phyloP scores from a whole-genome alignment of 2,329 filamentous ascomycete species.

The Thelonectria blattea region DNA sequence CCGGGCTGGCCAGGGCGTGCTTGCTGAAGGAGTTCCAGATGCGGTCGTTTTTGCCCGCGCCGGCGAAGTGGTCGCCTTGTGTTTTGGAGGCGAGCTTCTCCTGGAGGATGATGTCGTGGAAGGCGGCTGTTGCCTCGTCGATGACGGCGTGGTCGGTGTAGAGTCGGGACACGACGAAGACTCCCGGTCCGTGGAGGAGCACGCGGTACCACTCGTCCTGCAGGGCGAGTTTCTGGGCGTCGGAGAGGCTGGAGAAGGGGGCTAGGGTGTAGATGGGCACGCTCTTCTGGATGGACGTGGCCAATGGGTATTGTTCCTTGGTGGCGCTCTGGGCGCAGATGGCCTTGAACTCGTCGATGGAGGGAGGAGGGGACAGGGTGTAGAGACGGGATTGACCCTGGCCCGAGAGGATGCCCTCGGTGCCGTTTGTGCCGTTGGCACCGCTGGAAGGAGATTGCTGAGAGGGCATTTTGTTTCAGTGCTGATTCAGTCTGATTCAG shows the following conservation, averaged over 20 bases:
- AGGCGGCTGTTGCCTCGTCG: slow-evolving; percentile 54
- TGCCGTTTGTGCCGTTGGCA: not conserved
- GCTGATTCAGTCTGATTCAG: too few relatives aligned
- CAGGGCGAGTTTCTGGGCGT: slow-evolving; percentile 43
- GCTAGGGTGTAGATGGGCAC: slow-evolving; percentile 62
- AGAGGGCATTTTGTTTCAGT: slow-evolving; percentile 17
- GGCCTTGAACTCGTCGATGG: slow-evolving; percentile 50
- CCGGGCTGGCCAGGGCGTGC: slow-evolving; percentile 58
- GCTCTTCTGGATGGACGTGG: slow-evolving; percentile 52
- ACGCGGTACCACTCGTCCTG: slow-evolving; percentile 68
- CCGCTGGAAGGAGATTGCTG: not conserved
- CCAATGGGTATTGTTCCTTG: slow-evolving; percentile 53
- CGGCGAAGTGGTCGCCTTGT: slow-evolving; percentile 67
- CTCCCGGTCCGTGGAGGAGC: slow-evolving; percentile 62
- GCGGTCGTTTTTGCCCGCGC: slow-evolving; percentile 60
- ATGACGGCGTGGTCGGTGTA: slow-evolving; percentile 52
- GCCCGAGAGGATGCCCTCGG: slow-evolving; percentile 7
- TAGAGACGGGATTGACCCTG: slow-evolving; percentile 32
- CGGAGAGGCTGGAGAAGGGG: slow-evolving; percentile 38
- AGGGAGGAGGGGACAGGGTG: slow-evolving; percentile 39
- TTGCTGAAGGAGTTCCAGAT: slow-evolving; percentile 73
- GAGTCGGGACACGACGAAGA: slow-evolving; percentile 63
- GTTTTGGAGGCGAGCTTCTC: slow-evolving; percentile 45
- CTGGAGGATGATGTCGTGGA: slow-evolving; percentile 53
- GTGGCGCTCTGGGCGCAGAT: slow-evolving; percentile 50